phyloP scores from a whole-genome alignment of 805 yeast species.

The Yamadazyma scolyti region DNA sequence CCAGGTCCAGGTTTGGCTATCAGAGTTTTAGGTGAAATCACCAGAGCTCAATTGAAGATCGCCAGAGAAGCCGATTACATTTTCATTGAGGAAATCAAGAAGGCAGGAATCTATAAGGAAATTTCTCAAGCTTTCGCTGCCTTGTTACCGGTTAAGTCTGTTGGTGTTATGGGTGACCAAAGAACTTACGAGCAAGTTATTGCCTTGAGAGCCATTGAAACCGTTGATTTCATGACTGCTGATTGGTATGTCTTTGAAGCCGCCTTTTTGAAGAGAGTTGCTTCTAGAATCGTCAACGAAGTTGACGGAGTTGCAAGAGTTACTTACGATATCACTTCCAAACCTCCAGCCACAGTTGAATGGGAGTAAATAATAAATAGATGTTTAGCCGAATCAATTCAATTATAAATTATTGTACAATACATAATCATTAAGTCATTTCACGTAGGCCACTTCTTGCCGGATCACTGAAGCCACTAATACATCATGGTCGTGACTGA shows the following conservation, averaged over 20 bases:
- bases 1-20: constrained; percentile 99
- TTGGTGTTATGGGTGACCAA: constrained; percentile 99
- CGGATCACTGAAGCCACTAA: constrained; percentile 56
- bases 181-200: constrained; percentile 99
- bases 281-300: constrained; percentile 96
- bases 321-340: constrained; percentile 96
- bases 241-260: constrained; percentile 98
- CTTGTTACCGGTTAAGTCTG: constrained; percentile 94
- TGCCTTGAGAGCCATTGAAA: constrained; percentile 97
- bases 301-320: constrained; percentile 99
- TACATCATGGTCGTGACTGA: constrained; percentile 65
- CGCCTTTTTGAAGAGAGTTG: constrained; percentile 84
- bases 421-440: constrained; percentile 2
- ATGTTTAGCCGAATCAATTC: no score
- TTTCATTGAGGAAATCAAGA: constrained; percentile 92
- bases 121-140: constrained; percentile 98
- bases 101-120: constrained; percentile 86
- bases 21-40: constrained; percentile 96
- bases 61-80: constrained; percentile 97
- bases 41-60: constrained; percentile 87
- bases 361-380: constrained; percentile 67
- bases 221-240: constrained; percentile 98
- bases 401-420: constrained; percentile 6
- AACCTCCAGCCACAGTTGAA: constrained; percentile 99
- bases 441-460: constrained; percentile 15